Percentiles rank a stretch among this genome's conserved stretches.
Evolutionary conservation across 768 basidiomycete genomes (phyloP).

Genomic region (Pleurotus platypus): DNA sequence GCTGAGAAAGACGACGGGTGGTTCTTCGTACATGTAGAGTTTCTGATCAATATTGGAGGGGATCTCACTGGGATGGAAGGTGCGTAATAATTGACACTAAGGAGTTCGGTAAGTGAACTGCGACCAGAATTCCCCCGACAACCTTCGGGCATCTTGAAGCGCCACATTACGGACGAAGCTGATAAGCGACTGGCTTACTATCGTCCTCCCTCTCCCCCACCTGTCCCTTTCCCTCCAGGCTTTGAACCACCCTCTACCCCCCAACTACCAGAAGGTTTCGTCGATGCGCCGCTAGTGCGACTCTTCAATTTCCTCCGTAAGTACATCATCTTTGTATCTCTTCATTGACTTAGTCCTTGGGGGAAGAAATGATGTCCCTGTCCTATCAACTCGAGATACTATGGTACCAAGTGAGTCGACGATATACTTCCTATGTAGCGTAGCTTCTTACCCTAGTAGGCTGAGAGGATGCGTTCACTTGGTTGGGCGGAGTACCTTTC

Average conservation of each 20-base stretch:
- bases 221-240: conserved; percentile 38
- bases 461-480: conserved; percentile 71
- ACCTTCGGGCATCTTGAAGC: conserved; percentile 59
- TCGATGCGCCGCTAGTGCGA: conserved; percentile 83
- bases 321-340: conserved; percentile 20
- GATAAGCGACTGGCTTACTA: conserved; percentile 66
- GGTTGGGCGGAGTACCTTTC: conserved; percentile 83
- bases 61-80: conserved; percentile 74
- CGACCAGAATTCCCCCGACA: conserved; percentile 66
- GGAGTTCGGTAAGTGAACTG: not conserved
- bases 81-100: conserved; percentile 16
- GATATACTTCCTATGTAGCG: not conserved
- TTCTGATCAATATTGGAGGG: conserved; percentile 69
- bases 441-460: conserved; percentile 33
- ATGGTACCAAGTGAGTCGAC: conserved; percentile 58
- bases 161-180: conserved; percentile 71
- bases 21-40: conserved; percentile 82
- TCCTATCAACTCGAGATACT: conserved; percentile 92
- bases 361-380: conserved; percentile 82
- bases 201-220: conserved; percentile 43
- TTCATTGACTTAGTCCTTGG: conserved; percentile 1
- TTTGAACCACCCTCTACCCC: conserved; percentile 40
- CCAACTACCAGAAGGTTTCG: conserved; percentile 54
- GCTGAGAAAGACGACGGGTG: conserved; percentile 70
- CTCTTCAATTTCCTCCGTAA: conserved; percentile 87